Base-by-base conservation (phyloP, 345 rosid species). In the Diplotaxis tenuifolia region DNA sequence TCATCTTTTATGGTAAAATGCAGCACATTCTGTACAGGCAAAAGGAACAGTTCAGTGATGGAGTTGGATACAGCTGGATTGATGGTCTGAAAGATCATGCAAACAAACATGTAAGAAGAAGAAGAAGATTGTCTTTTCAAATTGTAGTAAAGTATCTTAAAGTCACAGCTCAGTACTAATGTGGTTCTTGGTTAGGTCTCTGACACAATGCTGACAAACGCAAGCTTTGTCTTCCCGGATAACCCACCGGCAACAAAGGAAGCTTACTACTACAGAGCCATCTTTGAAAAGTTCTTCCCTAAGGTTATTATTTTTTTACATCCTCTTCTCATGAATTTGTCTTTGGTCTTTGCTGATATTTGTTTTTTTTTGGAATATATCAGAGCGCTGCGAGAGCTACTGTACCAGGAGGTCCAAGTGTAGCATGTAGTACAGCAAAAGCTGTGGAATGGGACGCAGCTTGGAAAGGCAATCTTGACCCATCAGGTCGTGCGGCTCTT, bases 11-110 rank as follows among this genome's bases (percentile, higher is more conserved):
- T 74, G 65, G 23, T 65, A 66, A 5, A 42, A 68, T 72, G 69
- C 68, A 85, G 92, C 90, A 85, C 84, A 90, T 90, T 74, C 52
- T 90, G 23, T 88, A 86, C 79, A 78, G 96, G 79, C 96, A 90
- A 82, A 88, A 90, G 75, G 96, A 90, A 79, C 96, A 90, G 70
- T 90, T 88, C 85, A 88, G 96, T 75, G 94, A 90, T 75, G 96
- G 96, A 76, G 93, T 90, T 62, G 96, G 96, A 12, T 88, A 90
- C 71, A 85, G 91, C 31, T 90, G 96, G 96, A 90, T 90, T 81
- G 96, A 90, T 77, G 89, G 96, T 65, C 56, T 90, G 66, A 88
- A 84, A 78, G 96, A 88, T 66, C 96, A 90, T 64, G 90, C 96
- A 54, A 80, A 80, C 80, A 72, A 75, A 63, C 92, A 86, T 47